Evolutionary conservation across 2,329 filamentous ascomycete genomes (phyloP).

Genomic region (Fusarium solani-melongenae): DNA sequence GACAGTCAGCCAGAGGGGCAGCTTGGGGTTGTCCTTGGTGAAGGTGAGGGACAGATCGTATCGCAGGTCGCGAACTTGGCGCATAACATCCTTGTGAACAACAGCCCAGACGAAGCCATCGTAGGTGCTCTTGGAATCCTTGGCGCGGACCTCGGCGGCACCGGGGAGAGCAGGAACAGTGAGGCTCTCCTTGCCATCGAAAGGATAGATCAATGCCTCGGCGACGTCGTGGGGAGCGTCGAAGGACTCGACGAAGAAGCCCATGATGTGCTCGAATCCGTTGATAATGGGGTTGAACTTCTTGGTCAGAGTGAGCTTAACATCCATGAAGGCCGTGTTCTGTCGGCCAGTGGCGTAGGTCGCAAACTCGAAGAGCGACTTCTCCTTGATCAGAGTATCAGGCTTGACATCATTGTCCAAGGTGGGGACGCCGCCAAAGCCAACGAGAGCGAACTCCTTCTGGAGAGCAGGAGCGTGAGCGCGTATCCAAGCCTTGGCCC

Average conservation of each 20-base stretch:
- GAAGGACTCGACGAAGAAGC: conserved; percentile 85
- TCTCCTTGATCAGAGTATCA: conserved; percentile 78
- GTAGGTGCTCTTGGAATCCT: conserved; percentile 75
- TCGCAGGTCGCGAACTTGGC: conserved; percentile 86
- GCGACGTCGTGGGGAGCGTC: conserved; percentile 75
- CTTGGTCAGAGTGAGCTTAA: conserved; percentile 84
- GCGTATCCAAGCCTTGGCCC: conserved; percentile 83
- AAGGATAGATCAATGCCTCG: conserved; percentile 84
- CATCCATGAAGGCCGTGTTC: conserved; percentile 91
- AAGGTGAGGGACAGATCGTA: conserved; percentile 94
- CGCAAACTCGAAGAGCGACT: conserved; percentile 85
- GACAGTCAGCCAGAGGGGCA: conserved; percentile 89
- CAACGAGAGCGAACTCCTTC: conserved; percentile 87
- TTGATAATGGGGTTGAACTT: conserved; percentile 82
- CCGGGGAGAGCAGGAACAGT: conserved; percentile 76
- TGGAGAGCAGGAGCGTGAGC: conserved; percentile 78
- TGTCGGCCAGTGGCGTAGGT: conserved; percentile 91
- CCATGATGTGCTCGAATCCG: conserved; percentile 72
- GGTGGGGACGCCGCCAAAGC: conserved; percentile 72
- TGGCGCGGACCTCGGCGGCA: conserved; percentile 62
- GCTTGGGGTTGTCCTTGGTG: conserved; percentile 91
- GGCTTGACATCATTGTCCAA: conserved; percentile 56
- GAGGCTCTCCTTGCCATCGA: conserved; percentile 89
- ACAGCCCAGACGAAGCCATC: conserved; percentile 96
- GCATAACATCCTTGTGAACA: conserved; percentile 96